Evolutionary conservation across 805 yeast genomes (phyloP).

Genomic region (Wickerhamiella shivajii): DNA sequence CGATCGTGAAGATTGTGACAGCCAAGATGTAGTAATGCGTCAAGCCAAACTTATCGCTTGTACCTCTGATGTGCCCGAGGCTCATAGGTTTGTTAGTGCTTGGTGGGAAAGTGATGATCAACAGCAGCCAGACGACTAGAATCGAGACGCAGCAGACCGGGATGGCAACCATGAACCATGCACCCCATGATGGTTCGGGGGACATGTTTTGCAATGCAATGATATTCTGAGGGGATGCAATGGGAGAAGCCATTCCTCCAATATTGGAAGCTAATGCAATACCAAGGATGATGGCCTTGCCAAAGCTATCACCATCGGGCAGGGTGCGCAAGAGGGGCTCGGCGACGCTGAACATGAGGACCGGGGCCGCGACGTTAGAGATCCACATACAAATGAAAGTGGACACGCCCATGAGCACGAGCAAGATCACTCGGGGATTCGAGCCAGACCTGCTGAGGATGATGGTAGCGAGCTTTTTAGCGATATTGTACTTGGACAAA

Average conservation of each 20-base stretch:
- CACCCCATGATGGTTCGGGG: conserved; percentile 75
- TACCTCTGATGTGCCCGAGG: conserved; percentile 43
- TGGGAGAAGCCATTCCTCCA: conserved; percentile 97
- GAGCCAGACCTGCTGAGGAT: conserved; percentile 76
- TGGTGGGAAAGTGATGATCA: conserved; percentile 43
- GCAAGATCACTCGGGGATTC: conserved; percentile 58
- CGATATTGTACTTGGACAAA: conserved; percentile 76
- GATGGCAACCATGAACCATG: conserved; percentile 80
- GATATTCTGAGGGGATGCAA: conserved; percentile 92
- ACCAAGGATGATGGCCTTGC: conserved; percentile 74
- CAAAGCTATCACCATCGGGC: conserved; percentile 63
- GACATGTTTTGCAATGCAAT: conserved; percentile 79
- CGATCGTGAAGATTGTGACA: conserved; percentile 59
- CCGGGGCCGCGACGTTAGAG: conserved; percentile 95
- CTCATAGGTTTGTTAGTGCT: conserved; percentile 35
- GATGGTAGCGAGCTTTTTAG: conserved; percentile 69
- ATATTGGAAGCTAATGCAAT: conserved; percentile 85
- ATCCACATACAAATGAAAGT: conserved; percentile 88
- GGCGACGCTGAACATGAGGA: conserved; percentile 74
- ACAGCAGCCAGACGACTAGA: conserved; percentile 55
- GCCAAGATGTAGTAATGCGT: conserved; percentile 61
- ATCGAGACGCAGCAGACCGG: conserved; percentile 62
- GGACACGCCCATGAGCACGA: conserved; percentile 77
- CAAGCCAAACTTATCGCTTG: conserved; percentile 50
- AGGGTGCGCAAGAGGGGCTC: conserved; percentile 79